These are phyloP conservation scores for Vitis rotundifolia DNA, from an alignment of 164 flowering plant species.

Conservation along the genomic window DNA sequence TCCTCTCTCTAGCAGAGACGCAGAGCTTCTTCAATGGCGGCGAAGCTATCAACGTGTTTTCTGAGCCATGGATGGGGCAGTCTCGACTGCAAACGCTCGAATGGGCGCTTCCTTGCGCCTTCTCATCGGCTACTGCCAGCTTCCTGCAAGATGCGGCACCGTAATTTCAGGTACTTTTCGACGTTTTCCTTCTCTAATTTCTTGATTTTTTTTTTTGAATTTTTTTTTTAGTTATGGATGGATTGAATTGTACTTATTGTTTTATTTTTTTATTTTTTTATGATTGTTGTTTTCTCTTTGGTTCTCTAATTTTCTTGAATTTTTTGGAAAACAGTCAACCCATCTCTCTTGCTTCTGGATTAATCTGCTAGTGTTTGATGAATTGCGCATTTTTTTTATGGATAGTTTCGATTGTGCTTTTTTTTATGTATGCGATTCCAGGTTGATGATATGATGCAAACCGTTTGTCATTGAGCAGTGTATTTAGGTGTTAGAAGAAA, in stretches of 20 bases:
- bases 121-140: conserved; percentile 35
- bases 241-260: not conserved
- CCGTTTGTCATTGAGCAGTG: no score
- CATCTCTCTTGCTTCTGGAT: not conserved
- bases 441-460: no score
- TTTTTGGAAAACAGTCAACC: conserved; percentile 12
- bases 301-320: not conserved
- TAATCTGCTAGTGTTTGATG: not conserved
- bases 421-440: no score
- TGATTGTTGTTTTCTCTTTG: not conserved
- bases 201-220: not conserved
- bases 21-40: conserved; percentile 34
- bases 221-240: not conserved
- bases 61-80: conserved; percentile 33
- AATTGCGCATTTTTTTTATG: no score
- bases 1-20: conserved; percentile 10
- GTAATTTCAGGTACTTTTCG: conserved; percentile 45
- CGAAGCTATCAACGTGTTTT: conserved; percentile 39
- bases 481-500: no score
- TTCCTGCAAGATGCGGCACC: conserved; percentile 59
- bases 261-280: not conserved
- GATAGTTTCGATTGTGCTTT: no score
- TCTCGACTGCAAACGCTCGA: conserved; percentile 17
- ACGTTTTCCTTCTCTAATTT: not conserved
- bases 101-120: conserved; percentile 19